Percentiles rank a stretch among this genome's conserved stretches.
phyloP scores from a whole-genome alignment of 225 moss, liverwort and hornwort species.

The Pseudisothecium myosuroides region DNA sequence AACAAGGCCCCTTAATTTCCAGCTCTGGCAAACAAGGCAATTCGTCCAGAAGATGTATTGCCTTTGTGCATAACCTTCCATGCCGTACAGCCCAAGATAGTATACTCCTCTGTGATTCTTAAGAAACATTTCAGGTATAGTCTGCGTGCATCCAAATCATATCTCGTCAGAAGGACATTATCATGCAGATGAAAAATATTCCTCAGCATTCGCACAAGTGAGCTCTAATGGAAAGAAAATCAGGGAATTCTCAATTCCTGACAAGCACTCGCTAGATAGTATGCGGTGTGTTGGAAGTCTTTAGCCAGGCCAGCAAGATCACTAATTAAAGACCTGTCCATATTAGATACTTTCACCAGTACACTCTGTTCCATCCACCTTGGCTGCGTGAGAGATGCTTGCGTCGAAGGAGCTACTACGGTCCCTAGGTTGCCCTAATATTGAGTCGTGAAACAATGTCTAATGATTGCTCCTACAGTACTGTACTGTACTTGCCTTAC shows the following conservation, averaged over 20 bases:
- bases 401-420: neutral
- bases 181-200: neutral
- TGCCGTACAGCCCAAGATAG: neutral
- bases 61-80: neutral
- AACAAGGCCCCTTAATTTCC: neutral
- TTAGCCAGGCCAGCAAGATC: neutral
- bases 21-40: neutral
- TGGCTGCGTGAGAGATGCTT: neutral
- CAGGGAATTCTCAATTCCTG: neutral
- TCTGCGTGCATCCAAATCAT: neutral
- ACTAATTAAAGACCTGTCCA: too few species aligned
- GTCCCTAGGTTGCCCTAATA: neutral
- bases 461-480: neutral
- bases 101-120: neutral
- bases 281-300: neutral
- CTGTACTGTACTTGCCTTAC: neutral
- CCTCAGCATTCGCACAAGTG: neutral
- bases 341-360: neutral
- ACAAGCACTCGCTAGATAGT: neutral
- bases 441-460: neutral
- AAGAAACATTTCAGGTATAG: neutral
- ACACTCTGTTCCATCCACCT: neutral
- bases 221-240: neutral
- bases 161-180: neutral
- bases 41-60: neutral